Base-by-base conservation (phyloP, 768 basidiomycete species). In the Boletus speciosus region DNA sequence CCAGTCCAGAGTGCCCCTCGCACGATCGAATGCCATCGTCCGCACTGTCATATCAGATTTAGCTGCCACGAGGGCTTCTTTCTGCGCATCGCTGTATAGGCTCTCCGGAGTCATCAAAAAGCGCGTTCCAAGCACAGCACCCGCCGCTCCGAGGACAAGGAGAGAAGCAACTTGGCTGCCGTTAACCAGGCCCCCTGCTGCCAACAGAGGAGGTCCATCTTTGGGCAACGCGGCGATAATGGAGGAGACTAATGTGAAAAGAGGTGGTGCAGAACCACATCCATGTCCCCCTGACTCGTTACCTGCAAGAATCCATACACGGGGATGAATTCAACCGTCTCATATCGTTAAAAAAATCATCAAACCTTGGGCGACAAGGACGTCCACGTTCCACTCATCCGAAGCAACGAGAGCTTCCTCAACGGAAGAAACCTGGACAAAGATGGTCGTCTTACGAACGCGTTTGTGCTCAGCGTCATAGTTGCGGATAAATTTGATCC, bases 211-310 rank as follows among this genome's bases (percentile, higher is more conserved):
- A 0, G 82, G 81, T 5, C 74, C 71, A 35, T 68, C 68, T 35
- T 70, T 62, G 4, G 76, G 66, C 16, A 82, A 57, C 11, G 68
- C 71, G 36, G 75, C 67, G 40, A 83, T 69, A 59, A 89, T 74
- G 50, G 76, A 72, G 6, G 85, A 76, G 50, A 91, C 63, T 41
- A 92, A 73, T 14, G 78, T 80, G 51, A 83, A 68, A 49, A 88
- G 74, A 1, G 90, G 82, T 36, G 80, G 78, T 7, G 86, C 81
- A 38, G 75, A 64, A 21, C 70, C 58, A 44, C 76, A 70, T 7
- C 88, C 89, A 69, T 93, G 91, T 27, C 91, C 91, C 8, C 91
- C 91, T 37, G 88, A 81, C 70, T 93, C 91, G 52, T 76, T 81
- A 5, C 90, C 90, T 92, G 51, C 16, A 53, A 29, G 6, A 47